A percentile compares a stretch with the other conserved stretches of the same genome.
Evolutionary conservation across 2,329 filamentous ascomycete species (phyloP).

Genomic region (Sporothrix brunneoviolacea): DNA sequence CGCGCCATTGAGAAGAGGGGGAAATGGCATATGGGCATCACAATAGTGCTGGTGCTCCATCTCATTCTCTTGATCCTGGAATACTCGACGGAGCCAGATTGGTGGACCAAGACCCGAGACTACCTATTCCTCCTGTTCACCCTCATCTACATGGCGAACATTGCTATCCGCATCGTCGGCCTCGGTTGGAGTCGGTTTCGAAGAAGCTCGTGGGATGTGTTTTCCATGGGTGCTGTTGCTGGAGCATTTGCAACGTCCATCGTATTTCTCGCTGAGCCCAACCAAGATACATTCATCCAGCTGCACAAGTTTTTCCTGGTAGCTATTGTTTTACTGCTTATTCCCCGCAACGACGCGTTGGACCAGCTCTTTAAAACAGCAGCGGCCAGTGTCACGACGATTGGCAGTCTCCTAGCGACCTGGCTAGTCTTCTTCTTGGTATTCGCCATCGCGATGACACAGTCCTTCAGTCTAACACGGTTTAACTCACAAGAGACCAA

Average conservation of each 20-base stretch:
- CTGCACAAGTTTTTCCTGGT: constrained; percentile 94
- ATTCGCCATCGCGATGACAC: constrained; percentile 92
- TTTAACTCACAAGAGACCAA: constrained; percentile 67
- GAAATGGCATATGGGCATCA: constrained; percentile 81
- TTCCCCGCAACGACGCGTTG: constrained; percentile 91
- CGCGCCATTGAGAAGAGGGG: constrained; percentile 90
- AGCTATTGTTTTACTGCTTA: constrained; percentile 79
- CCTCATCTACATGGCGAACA: constrained; percentile 74
- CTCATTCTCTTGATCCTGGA: constrained; percentile 77
- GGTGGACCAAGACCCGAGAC: constrained; percentile 67
- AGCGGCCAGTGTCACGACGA: constrained; percentile 83
- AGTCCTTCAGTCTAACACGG: constrained; percentile 89
- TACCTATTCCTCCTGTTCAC: constrained; percentile 75
- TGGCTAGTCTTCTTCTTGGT: constrained; percentile 97
- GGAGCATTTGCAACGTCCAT: constrained; percentile 80
- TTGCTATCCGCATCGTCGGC: constrained; percentile 76
- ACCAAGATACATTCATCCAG: constrained; percentile 61
- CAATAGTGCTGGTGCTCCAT: constrained; percentile 72
- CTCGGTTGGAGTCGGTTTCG: constrained; percentile 89
- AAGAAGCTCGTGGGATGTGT: constrained; percentile 92
- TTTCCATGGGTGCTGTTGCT: constrained; percentile 70
- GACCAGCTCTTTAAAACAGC: constrained; percentile 99
- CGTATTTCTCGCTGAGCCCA: constrained; percentile 58
- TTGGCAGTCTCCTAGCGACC: constrained; percentile 85
- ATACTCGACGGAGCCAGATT: constrained; percentile 66